phyloP scores from a whole-genome alignment of 2,329 filamentous ascomycete genomes.

The Colletotrichum sp. region DNA sequence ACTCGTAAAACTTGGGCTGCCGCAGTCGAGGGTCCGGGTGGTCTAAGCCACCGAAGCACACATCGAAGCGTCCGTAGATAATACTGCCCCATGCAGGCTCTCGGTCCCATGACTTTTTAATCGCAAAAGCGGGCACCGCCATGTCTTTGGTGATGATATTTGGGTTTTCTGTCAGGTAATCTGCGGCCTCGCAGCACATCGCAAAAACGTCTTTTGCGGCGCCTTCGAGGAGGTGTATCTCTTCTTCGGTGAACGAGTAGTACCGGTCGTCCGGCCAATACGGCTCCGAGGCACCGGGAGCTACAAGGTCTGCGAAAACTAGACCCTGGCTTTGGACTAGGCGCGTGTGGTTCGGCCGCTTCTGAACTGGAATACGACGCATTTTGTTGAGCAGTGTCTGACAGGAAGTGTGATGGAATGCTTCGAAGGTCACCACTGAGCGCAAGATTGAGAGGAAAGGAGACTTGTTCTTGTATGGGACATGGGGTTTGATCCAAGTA shows the following conservation, averaged over 20 bases:
- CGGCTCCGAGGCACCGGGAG: neutral
- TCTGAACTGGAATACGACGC: neutral
- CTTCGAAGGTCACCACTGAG: neutral
- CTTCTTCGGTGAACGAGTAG: neutral
- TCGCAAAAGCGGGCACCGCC: neutral
- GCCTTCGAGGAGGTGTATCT: neutral
- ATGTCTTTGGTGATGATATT: neutral
- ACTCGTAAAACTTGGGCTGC: neutral
- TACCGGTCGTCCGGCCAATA: constrained; percentile 6
- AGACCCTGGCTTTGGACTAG: constrained; percentile 3
- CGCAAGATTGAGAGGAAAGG: neutral
- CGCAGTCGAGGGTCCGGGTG: neutral
- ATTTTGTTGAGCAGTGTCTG: neutral
- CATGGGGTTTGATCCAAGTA: neutral
- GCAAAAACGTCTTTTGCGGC: neutral
- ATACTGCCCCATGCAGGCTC: constrained; percentile 2
- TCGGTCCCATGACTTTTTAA: neutral
- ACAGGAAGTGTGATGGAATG: neutral
- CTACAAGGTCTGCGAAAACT: neutral
- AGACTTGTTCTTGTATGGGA: neutral
- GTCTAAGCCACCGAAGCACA: neutral
- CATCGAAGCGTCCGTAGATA: constrained; percentile 3
- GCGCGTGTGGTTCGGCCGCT: neutral
- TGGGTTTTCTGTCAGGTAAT: neutral
- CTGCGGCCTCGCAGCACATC: constrained; percentile 2